Percentiles rank a stretch among this genome's conserved stretches.
phyloP scores from a whole-genome alignment of 345 rosid species.

The Excoecaria cochinchinensis region DNA sequence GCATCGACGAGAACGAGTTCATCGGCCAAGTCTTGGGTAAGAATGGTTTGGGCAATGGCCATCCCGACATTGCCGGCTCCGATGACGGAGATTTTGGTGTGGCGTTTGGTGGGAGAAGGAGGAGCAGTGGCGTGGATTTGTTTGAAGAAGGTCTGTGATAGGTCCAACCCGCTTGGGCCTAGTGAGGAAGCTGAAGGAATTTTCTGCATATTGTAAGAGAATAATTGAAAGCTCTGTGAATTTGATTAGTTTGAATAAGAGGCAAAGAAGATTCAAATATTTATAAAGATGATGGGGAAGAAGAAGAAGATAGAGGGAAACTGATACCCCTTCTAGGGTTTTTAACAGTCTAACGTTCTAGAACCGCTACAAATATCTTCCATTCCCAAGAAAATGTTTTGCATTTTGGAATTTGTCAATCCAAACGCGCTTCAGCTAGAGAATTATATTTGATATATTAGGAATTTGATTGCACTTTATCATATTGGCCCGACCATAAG shows the following conservation, averaged over 20 bases:
- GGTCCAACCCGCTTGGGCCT: conserved; percentile 71
- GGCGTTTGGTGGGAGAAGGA: conserved; percentile 54
- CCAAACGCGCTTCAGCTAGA: too few species aligned
- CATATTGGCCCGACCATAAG: too few species aligned
- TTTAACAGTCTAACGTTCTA: too few species aligned
- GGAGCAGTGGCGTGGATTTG: conserved; percentile 55
- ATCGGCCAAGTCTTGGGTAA: conserved; percentile 76
- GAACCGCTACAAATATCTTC: too few species aligned
- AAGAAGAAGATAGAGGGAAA: too few species aligned
- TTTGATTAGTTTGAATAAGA: background rate
- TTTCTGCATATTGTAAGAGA: conserved; percentile 45
- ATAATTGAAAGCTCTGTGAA: background rate
- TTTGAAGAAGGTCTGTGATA: conserved; percentile 64
- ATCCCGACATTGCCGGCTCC: conserved; percentile 95
- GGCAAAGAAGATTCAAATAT: background rate
- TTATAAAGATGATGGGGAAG: background rate
- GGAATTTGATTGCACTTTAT: too few species aligned
- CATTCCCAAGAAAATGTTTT: too few species aligned
- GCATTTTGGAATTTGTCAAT: too few species aligned
- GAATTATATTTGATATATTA: too few species aligned
- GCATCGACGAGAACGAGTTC: conserved; percentile 75
- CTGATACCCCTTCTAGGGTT: too few species aligned
- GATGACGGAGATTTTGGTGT: conserved; percentile 70
- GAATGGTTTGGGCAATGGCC: conserved; percentile 97
- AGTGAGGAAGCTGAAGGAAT: conserved; percentile 47